Conservation (phyloP, 192 early-diverging fungal genomes). For the Mortierella antarctica region DNA sequence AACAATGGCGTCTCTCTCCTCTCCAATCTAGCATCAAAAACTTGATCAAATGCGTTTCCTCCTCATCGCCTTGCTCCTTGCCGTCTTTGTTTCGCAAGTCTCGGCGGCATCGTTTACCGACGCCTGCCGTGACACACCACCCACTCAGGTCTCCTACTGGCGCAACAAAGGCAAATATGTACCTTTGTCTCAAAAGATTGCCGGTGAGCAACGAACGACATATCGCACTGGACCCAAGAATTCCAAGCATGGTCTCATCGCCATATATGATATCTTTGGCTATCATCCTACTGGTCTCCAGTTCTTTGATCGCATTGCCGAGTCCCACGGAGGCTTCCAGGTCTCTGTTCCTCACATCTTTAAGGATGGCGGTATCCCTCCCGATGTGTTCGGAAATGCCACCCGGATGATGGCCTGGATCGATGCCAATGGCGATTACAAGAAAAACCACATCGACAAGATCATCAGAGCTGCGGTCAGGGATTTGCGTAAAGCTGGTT, state of each 20-base stretch:
- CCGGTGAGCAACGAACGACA: slow-evolving; percentile 50
- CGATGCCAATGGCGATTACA: slow-evolving; percentile 39
- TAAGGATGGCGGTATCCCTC: slow-evolving; percentile 28
- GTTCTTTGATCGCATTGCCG: slow-evolving; percentile 56
- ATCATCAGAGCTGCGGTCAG: slow-evolving; percentile 25
- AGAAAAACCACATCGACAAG: slow-evolving; percentile 14
- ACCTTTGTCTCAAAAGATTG: slow-evolving; percentile 52
- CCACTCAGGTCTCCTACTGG: slow-evolving; percentile 57
- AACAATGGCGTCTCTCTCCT: no score
- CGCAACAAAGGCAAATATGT: slow-evolving; percentile 50
- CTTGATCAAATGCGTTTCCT: no score
- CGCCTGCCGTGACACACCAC: slow-evolving; percentile 63
- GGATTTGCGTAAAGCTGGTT: slow-evolving; percentile 50
- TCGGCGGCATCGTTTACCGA: neutral
- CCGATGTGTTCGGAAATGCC: slow-evolving; percentile 36
- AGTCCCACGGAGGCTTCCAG: slow-evolving; percentile 59
- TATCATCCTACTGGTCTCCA: slow-evolving; percentile 42
- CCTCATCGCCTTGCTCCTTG: neutral
- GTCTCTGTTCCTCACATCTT: slow-evolving; percentile 75
- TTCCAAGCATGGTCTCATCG: slow-evolving; percentile 63
- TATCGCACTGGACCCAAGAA: slow-evolving; percentile 31
- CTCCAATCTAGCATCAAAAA: no score
- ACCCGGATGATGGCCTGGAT: slow-evolving; percentile 47
- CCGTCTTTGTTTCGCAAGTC: neutral
- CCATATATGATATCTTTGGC: slow-evolving; percentile 75